phyloP scores from a whole-genome alignment of 1,139 yeast species.

The Taphrina pruni region DNA sequence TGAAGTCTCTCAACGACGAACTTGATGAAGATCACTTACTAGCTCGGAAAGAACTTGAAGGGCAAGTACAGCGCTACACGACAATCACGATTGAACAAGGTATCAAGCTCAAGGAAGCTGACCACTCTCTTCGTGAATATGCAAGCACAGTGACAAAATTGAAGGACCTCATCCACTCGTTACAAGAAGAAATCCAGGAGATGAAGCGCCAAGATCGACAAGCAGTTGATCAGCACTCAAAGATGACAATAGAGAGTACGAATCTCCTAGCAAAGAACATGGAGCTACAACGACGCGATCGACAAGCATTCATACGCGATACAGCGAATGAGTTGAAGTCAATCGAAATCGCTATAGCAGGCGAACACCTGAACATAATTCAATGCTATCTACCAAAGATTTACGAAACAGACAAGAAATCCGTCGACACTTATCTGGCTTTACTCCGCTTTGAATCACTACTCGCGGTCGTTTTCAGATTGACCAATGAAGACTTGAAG shows the following conservation, averaged over 20 bases:
- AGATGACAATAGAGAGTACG: conserved; percentile 46
- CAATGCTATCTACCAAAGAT: conserved; percentile 43
- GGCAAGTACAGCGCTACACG: conserved; percentile 53
- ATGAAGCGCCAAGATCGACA: conserved; percentile 46
- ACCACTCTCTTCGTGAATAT: conserved; percentile 43
- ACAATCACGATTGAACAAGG: conserved; percentile 46
- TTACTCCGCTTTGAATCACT: conserved; percentile 30
- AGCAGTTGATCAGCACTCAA: conserved; percentile 46
- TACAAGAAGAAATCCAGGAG: conserved; percentile 50
- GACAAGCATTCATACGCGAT: conserved; percentile 26
- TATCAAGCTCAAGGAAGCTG: conserved; percentile 42
- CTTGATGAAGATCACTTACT: conserved; percentile 64
- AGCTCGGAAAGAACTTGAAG: conserved; percentile 62
- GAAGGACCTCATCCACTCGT: conserved; percentile 50
- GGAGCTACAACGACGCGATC: conserved; percentile 48
- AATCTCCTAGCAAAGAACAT: conserved; percentile 49
- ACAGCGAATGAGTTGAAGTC: conserved; percentile 46
- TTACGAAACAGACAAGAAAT: conserved; percentile 33
- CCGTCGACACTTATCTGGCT: conserved; percentile 38
- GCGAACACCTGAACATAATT: conserved; percentile 49
- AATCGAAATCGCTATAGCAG: conserved; percentile 49
- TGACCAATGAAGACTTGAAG: neutral
- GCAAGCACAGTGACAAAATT: conserved; percentile 51
- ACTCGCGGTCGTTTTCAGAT: conserved; percentile 16
- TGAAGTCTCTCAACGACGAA: conserved; percentile 66